phyloP scores from a whole-genome alignment of 2,329 filamentous ascomycete species.

The Trichothecium roseum region DNA sequence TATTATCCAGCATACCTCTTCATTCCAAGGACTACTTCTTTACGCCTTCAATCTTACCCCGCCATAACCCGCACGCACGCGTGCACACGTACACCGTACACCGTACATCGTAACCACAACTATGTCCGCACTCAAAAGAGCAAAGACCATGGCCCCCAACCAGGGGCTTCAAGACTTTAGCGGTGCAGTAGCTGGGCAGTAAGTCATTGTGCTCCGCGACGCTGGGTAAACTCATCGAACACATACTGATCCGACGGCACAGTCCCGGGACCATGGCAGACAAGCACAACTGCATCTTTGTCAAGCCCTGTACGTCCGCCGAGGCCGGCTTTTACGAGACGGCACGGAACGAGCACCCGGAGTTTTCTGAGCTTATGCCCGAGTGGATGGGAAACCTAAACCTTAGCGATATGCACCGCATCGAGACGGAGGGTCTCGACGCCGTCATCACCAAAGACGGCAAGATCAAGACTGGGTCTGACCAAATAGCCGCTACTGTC shows the following conservation, averaged over 20 bases:
- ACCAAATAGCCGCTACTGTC: constrained; percentile 16
- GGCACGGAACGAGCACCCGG: constrained; percentile 50
- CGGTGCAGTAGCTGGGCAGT: constrained; percentile 78
- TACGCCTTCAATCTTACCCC: not conserved
- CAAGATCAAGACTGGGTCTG: constrained; percentile 19
- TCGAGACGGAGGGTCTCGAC: constrained; percentile 37
- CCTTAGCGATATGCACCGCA: constrained; percentile 46
- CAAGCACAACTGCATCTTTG: constrained; percentile 71
- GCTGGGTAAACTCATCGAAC: too few species aligned
- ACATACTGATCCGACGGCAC: constrained; percentile 5
- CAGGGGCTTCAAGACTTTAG: constrained; percentile 51
- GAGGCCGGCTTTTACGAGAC: constrained; percentile 89
- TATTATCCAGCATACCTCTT: not conserved
- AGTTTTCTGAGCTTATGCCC: constrained; percentile 74
- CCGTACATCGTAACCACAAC: not conserved
- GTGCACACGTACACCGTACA: not conserved
- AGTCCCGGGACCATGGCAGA: constrained; percentile 90
- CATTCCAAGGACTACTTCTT: too few species aligned
- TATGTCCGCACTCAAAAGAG: constrained; percentile 17
- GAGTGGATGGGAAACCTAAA: constrained; percentile 71
- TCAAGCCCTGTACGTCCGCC: constrained; percentile 81
- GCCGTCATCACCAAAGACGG: constrained; percentile 29
- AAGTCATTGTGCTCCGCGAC: constrained; percentile 33
- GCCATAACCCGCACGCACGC: not conserved
- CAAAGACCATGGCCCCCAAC: constrained; percentile 46